Conservation (phyloP, 768 basidiomycete genomes). For the Leccinum subtestaceum region DNA sequence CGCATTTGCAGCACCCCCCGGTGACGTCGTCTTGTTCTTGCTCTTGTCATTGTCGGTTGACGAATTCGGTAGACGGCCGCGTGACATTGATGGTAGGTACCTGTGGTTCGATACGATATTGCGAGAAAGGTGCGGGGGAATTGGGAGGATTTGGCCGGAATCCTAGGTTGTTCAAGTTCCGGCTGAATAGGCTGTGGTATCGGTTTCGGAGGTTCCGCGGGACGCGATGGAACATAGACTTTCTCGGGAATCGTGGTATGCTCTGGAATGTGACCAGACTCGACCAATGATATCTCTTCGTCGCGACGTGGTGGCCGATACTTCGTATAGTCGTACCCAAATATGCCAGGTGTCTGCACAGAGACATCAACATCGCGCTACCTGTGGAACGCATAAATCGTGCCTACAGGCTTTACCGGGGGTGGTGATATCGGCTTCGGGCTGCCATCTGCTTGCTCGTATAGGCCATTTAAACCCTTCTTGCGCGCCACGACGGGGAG, state of each 20-base stretch:
- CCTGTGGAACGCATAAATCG: neutral
- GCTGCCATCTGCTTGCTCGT: slow-evolving; percentile 68
- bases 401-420: slow-evolving; percentile 57
- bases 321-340: slow-evolving; percentile 74
- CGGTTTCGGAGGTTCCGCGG: slow-evolving; percentile 8
- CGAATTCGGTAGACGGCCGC: slow-evolving; percentile 27
- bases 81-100: slow-evolving; percentile 36
- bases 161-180: slow-evolving; percentile 31
- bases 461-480: slow-evolving; percentile 70
- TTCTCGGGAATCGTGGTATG: slow-evolving; percentile 18
- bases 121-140: slow-evolving; percentile 62
- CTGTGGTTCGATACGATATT: slow-evolving; percentile 38
- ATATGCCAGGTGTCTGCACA: slow-evolving; percentile 74
- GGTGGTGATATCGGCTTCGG: slow-evolving; percentile 47
- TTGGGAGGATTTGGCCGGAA: slow-evolving; percentile 35
- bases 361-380: slow-evolving; percentile 4
- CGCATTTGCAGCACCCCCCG: slow-evolving; percentile 72
- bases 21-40: slow-evolving; percentile 45
- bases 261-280: slow-evolving; percentile 51
- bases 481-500: slow-evolving; percentile 83
- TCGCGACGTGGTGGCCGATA: slow-evolving; percentile 49
- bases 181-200: slow-evolving; percentile 13
- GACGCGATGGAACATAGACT: neutral
- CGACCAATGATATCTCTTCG: slow-evolving; percentile 59
- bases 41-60: slow-evolving; percentile 27